Evolutionary conservation across 1,139 yeast genomes (phyloP), one percentile per base, ranked within the genome.

Genomic region (Hyphopichia pseudoburtonii): DNA sequence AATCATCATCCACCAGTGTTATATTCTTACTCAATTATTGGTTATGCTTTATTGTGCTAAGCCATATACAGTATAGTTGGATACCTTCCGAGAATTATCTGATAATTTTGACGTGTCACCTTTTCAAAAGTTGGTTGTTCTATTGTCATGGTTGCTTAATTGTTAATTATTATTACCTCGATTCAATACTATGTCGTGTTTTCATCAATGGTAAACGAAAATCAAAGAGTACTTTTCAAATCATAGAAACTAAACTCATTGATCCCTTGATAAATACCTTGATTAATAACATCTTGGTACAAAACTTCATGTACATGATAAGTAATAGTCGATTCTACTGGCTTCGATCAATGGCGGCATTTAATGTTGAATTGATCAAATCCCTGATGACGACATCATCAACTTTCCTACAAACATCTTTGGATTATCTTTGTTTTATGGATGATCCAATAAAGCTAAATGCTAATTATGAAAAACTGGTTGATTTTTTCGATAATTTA

Each of bases 91-190:
- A 32, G n/a, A 26, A 15, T 10, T 33, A 10, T 25, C 42, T 2
- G 17, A 35, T 9, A 36, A 37, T 19, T 17, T 48, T 24, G 46
- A 51, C 17, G 28, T 36, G 1, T n/a, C n/a, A n/a, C n/a, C n/a
- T n/a, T n/a, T 12, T 51, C 4, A 56, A 54, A 34, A 24, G 52
- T 11, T 60, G 66, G 66, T 45, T 60, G 25, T 57, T 60, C 37
- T 60, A 55, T 39, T 48, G 51, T 28, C 60, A 59, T 39, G 66
- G 62, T 1, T 56, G 61, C 37, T 44, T 57, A 17, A 47, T 55
- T 4, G 17, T 56, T 5, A 53, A 35, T 30, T 36, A 43, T 28
- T 39, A 32, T 23, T 39, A 36, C 17, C 16, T 35, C 3, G 32
- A 34, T 8, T 21, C 32, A 3, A 8, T 16, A 4, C 10, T 34